phyloP scores from a whole-genome alignment of 1,139 yeast genomes.

The Trichomonascaceae sp. region DNA sequence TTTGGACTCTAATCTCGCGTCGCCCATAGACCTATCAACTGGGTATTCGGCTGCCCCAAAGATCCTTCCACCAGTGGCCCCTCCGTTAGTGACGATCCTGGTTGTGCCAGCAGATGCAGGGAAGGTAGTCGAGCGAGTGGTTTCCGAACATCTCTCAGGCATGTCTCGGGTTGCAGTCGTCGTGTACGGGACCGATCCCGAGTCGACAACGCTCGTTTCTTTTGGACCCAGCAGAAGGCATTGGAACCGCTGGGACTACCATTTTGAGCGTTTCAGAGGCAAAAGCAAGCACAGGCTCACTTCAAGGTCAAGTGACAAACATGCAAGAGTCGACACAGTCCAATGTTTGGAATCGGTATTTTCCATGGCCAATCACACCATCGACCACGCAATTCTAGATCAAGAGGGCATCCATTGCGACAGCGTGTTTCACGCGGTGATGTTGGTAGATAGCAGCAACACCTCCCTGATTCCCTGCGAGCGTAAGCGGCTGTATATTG shows the following conservation, averaged over 20 bases:
- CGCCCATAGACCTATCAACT: not conserved
- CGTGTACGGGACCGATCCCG: not conserved
- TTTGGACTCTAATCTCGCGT: not conserved
- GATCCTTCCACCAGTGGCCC: not conserved
- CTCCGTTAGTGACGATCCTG: not conserved
- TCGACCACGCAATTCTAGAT: not conserved
- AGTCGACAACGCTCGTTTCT: not conserved
- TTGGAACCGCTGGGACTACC: not conserved
- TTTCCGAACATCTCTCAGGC: too few relatives aligned
- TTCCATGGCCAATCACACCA: not conserved
- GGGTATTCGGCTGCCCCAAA: not conserved
- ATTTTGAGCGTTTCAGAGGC: not conserved
- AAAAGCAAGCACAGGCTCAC: not conserved
- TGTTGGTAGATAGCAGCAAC: not conserved
- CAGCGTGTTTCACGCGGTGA: not conserved
- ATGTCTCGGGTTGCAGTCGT: not conserved
- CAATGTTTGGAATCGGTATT: not conserved
- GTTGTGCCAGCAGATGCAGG: too few relatives aligned
- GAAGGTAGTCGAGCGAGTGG: too few relatives aligned
- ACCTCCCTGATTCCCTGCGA: not conserved
- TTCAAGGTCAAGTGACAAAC: too few relatives aligned
- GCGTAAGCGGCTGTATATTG: not conserved
- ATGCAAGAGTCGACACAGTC: too few relatives aligned
- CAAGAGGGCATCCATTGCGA: not conserved
- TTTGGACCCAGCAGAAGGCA: not conserved